These are phyloP conservation scores for Daedalea quercina DNA, from an alignment of 768 basidiomycete species.

Conservation along the genomic window DNA sequence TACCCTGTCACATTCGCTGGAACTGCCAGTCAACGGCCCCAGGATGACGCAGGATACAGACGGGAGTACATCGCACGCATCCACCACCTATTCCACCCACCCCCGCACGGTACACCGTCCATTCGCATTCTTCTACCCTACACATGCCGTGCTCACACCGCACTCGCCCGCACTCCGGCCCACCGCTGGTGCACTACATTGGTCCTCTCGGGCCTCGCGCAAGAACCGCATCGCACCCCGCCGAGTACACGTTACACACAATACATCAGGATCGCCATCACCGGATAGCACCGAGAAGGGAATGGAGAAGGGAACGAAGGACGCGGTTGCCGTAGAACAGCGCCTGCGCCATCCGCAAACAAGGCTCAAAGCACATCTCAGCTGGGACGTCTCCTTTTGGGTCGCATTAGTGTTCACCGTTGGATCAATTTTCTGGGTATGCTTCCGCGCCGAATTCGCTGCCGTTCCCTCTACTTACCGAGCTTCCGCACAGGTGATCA, in stretches of 20 bases:
- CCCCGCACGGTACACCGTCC: slow-evolving; percentile 6
- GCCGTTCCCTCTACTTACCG: slow-evolving; percentile 17
- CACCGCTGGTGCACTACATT: slow-evolving; percentile 14
- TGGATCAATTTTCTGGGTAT: slow-evolving; percentile 16
- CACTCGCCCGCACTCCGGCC: not conserved
- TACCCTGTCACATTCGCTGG: too few relatives aligned
- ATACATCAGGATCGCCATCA: not conserved
- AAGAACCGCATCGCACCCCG: slow-evolving; percentile 15
- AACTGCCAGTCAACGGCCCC: too few relatives aligned
- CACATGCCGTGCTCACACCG: slow-evolving; percentile 24
- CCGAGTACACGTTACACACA: slow-evolving; percentile 6
- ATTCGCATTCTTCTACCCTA: slow-evolving; percentile 28
- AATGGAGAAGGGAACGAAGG: not conserved
- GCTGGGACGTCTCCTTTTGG: slow-evolving; percentile 21
- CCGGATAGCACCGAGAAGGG: not conserved
- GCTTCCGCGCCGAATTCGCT: slow-evolving; percentile 31
- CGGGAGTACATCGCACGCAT: not conserved
- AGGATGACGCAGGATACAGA: not conserved
- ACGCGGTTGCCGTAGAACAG: slow-evolving; percentile 8
- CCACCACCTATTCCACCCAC: slow-evolving; percentile 1
- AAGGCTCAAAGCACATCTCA: slow-evolving; percentile 14
- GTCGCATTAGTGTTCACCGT: slow-evolving; percentile 19
- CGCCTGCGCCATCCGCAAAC: slow-evolving; percentile 11
- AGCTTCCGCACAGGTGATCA: slow-evolving; percentile 38
- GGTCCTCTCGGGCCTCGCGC: slow-evolving; percentile 33